Conservation (phyloP, 2,329 filamentous ascomycete species). For the Berkeleyomyces rouxiae region DNA sequence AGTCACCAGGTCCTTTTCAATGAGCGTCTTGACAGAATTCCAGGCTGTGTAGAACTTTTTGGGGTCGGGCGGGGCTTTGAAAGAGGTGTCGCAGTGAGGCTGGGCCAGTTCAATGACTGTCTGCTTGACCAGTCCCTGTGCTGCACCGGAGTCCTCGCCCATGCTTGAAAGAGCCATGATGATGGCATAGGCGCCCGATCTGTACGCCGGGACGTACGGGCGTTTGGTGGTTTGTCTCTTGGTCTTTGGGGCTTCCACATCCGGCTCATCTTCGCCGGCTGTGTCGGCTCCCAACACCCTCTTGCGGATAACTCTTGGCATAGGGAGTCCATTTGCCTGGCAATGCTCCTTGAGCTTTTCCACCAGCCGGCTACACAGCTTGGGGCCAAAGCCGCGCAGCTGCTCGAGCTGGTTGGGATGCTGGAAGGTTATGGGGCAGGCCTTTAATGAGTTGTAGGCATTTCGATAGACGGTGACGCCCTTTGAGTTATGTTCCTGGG, state of each 20-base stretch:
- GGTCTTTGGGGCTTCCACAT: constrained; percentile 23
- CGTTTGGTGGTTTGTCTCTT: constrained; percentile 46
- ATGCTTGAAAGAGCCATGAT: constrained; percentile 48
- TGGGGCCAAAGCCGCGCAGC: constrained; percentile 58
- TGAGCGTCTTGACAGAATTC: constrained; percentile 64
- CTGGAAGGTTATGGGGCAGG: constrained; percentile 51
- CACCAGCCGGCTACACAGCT: constrained; percentile 52
- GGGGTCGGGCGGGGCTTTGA: constrained; percentile 48
- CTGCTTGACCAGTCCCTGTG: constrained; percentile 45
- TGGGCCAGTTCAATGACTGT: constrained; percentile 55
- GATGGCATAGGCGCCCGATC: constrained; percentile 61
- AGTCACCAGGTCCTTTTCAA: constrained; percentile 57
- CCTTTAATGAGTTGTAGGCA: constrained; percentile 61
- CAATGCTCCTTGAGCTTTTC: constrained; percentile 44
- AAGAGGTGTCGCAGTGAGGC: constrained; percentile 55
- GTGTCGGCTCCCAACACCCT: constrained; percentile 16
- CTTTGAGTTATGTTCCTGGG: constrained; percentile 52
- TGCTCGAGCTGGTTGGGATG: constrained; percentile 59
- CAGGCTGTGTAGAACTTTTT: constrained; percentile 64
- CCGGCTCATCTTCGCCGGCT: constrained; percentile 6
- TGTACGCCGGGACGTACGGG: constrained; percentile 52
- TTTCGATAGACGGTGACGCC: constrained; percentile 56
- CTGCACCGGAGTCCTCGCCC: constrained; percentile 30
- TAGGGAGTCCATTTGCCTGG: constrained; percentile 46
- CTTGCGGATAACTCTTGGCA: constrained; percentile 31